A percentile compares a stretch with the other conserved stretches of the same genome.
Conservation (phyloP, 2,329 filamentous ascomycete species). For the Aspergillus spinulosporus region DNA sequence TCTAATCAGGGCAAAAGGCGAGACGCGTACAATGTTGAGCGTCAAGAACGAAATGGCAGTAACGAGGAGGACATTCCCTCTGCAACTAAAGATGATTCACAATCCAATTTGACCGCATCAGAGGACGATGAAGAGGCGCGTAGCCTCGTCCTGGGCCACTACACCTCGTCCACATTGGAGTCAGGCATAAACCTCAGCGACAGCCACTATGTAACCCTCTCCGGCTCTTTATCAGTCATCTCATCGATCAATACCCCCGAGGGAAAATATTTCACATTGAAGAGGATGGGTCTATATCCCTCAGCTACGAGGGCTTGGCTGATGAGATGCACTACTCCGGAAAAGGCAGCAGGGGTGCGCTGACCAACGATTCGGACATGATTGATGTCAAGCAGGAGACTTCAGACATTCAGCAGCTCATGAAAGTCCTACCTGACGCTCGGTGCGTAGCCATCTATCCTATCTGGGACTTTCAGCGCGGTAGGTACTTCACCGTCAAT, state of each 20-base stretch:
- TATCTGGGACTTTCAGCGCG: conserved; percentile 31
- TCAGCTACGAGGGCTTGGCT: conserved; percentile 24
- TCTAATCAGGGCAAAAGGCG: conserved; percentile 18
- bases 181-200: conserved; percentile 8
- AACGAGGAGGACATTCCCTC: not conserved
- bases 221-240: conserved; percentile 20
- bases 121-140: not conserved
- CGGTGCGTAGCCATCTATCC: conserved; percentile 29
- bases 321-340: conserved; percentile 14
- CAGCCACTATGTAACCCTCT: conserved; percentile 3
- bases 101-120: not conserved
- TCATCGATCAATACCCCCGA: conserved; percentile 23
- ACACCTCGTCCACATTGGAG: not conserved
- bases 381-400: conserved; percentile 15
- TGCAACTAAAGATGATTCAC: not conserved
- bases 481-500: conserved; percentile 27
- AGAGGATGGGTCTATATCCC: conserved; percentile 23
- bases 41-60: not conserved
- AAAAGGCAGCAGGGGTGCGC: conserved; percentile 2
- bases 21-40: not conserved
- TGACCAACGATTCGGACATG: conserved; percentile 16
- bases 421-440: conserved; percentile 16
- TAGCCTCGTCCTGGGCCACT: not conserved
- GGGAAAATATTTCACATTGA: conserved; percentile 28
- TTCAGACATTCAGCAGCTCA: conserved; percentile 16